These are phyloP conservation scores for Kappamyces sp. DNA, from an alignment of 192 early-diverging fungal species.

Conservation along the genomic window DNA sequence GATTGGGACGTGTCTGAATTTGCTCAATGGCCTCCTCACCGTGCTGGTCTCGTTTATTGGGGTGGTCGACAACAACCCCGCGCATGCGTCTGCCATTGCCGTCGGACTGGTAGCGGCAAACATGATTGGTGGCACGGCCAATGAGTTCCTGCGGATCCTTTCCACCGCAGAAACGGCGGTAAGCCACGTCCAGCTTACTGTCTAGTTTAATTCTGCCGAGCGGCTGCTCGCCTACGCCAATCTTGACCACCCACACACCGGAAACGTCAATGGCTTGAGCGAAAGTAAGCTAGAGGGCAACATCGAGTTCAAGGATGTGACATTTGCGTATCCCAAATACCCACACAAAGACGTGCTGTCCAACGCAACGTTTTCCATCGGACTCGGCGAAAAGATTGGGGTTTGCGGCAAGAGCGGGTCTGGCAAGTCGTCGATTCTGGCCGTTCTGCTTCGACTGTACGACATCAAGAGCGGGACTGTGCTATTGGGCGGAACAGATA, in stretches of 20 bases:
- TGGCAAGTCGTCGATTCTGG: slow-evolving; percentile 24
- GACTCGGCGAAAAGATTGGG: slow-evolving; percentile 73
- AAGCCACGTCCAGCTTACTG: slow-evolving; percentile 3
- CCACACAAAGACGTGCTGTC: slow-evolving; percentile 50
- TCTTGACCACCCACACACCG: slow-evolving; percentile 13
- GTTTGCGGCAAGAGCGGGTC: slow-evolving; percentile 60
- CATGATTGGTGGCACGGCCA: no score
- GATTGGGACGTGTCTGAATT: no score
- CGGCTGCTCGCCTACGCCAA: slow-evolving; percentile 13
- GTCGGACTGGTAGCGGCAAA: no score
- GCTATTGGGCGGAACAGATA: slow-evolving; percentile 44
- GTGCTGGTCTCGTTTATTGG: no score
- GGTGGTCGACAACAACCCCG: no score
- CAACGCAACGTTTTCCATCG: slow-evolving; percentile 62
- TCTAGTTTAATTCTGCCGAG: slow-evolving; percentile 17
- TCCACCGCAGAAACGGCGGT: neutral
- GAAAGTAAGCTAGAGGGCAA: no score
- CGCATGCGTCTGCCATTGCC: no score
- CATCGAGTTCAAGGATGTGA: no score
- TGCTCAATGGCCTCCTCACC: no score
- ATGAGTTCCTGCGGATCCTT: neutral
- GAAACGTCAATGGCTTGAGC: neutral
- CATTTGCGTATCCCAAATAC: no score
- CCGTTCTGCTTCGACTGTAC: slow-evolving; percentile 10
- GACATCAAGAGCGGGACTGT: slow-evolving; percentile 22